Base-by-base conservation (phyloP, 2,329 filamentous ascomycete species). In the Magnaporthiopsis incrustans region DNA sequence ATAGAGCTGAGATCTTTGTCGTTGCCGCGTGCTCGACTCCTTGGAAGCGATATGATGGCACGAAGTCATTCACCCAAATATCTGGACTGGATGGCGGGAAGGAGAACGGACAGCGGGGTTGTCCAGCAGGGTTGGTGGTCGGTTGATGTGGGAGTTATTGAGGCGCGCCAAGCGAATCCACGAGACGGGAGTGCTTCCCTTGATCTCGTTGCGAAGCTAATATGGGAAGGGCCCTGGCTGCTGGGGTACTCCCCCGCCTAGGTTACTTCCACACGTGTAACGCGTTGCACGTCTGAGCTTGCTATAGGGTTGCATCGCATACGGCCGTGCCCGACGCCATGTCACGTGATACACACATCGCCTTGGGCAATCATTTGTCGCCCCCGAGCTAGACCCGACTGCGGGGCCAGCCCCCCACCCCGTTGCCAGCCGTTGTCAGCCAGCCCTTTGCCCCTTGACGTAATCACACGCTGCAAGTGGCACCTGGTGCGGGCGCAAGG, bases 361-460 rank as follows among this genome's bases (percentile, higher is more conserved):
- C 14, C 14, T 38, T 22, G n/a, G 59, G 15, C 25, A 25, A 12
- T 38, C 22, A n/a, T 6, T 50, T 15, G 38, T 50, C 38, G 22
- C 38, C 30, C 30, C 30, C 30, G 4, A 30, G 30, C 30, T 6
- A 50, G 22, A 18, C 38, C 15, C 7, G 38, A 11, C 18, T 53
- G 44, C 44, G 44, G 44, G 44, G 44, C 18, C 44, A 53, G 22
- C 44, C n/a, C 44, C 18, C 2, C n/a, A 25, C 44, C n/a, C 44
- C 44, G 22, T n/a, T 70, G 58, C 68, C 33, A 61, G n/a, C 35
- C 30, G 10, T 58, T 22, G 25, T 30, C 57, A 58, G 57, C 57
- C 57, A 11, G 57, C 26, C 57, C 44, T 62, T 62, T 62, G 57
- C 26, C 57, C 44, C 57, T 62, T 62, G 60, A 62, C 60, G 44